Conservation (phyloP, 768 basidiomycete genomes). For the Boletus subcaerulescens region DNA sequence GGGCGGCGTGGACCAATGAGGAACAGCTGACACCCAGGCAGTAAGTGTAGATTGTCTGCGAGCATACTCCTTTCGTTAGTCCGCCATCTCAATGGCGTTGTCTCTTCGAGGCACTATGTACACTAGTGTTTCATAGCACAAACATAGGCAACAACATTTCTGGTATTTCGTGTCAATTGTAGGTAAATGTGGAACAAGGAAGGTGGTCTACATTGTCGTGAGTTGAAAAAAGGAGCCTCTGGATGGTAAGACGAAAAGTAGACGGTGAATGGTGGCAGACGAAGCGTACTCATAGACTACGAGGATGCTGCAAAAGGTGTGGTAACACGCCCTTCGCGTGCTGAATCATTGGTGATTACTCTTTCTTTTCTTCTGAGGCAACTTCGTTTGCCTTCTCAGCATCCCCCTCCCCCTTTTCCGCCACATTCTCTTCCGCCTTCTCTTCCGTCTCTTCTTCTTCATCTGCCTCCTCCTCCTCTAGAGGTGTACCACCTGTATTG, state of each 20-base stretch:
- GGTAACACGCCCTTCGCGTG: conserved; percentile 1
- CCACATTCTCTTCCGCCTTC: conserved; percentile 23
- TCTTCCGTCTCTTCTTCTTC: conserved; percentile 30
- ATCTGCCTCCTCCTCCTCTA: conserved; percentile 23
- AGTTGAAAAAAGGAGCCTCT: conserved; percentile 4
- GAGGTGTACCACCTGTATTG: conserved; percentile 42
- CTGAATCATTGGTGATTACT: conserved; percentile 13
- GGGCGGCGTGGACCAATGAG: conserved; percentile 74
- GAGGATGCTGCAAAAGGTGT: conserved; percentile 4
- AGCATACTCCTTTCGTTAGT: not conserved
- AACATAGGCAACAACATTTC: conserved; percentile 3
- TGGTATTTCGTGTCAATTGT: conserved; percentile 28
- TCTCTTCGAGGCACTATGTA: not conserved
- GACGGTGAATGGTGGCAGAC: not conserved
- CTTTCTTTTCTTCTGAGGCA: conserved; percentile 31
- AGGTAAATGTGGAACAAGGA: conserved; percentile 27
- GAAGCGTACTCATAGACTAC: conserved; percentile 7
- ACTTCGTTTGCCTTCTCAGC: conserved; percentile 35
- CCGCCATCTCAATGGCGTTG: not conserved
- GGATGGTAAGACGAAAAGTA: conserved; percentile 12
- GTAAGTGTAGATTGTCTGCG: conserved; percentile 9
- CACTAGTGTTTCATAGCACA: not conserved
- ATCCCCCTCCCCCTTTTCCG: conserved; percentile 27
- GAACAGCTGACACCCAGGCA: conserved; percentile 38
- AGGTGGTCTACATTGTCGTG: conserved; percentile 30